These are phyloP conservation scores for Simmondsia chinensis DNA, from an alignment of 148 eudicot genomes.

Conservation along the genomic window DNA sequence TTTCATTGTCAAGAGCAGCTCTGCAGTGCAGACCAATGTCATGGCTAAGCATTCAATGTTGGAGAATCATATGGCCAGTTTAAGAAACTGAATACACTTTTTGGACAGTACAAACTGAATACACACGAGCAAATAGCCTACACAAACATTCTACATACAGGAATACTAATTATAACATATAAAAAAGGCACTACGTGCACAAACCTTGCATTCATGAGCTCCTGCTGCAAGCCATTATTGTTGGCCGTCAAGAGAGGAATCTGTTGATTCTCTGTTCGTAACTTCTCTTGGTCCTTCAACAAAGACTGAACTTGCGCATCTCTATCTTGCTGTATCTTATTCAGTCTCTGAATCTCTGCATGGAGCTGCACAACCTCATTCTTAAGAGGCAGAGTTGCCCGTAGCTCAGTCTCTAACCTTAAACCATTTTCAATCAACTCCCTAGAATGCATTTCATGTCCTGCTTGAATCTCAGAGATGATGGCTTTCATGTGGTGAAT, in stretches of 20 bases:
- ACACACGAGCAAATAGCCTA: no score
- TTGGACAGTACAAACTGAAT: no score
- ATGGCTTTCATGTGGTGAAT: constrained; percentile 59
- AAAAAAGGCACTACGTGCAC: not conserved
- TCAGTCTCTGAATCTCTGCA: constrained; percentile 66
- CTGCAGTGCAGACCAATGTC: constrained; percentile 37
- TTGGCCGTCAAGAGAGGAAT: constrained; percentile 66
- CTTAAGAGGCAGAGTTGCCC: constrained; percentile 62
- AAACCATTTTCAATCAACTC: constrained; percentile 70
- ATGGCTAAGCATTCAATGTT: no score
- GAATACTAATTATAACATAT: no score
- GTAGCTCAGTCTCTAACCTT: constrained; percentile 87
- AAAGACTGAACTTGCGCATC: constrained; percentile 59
- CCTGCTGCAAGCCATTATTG: constrained; percentile 62
- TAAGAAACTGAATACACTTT: no score
- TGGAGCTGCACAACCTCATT: constrained; percentile 58
- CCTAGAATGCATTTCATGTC: constrained; percentile 69
- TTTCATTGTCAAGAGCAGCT: constrained; percentile 77
- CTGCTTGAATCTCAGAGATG: constrained; percentile 63
- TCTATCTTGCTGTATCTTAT: constrained; percentile 48
- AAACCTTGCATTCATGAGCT: constrained; percentile 86
- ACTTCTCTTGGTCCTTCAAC: constrained; percentile 53
- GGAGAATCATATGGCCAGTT: no score
- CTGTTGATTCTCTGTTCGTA: constrained; percentile 70
- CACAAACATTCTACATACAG: no score